Conservation (phyloP, 2,329 filamentous ascomycete species). For the Aspergillus brasiliensis region DNA sequence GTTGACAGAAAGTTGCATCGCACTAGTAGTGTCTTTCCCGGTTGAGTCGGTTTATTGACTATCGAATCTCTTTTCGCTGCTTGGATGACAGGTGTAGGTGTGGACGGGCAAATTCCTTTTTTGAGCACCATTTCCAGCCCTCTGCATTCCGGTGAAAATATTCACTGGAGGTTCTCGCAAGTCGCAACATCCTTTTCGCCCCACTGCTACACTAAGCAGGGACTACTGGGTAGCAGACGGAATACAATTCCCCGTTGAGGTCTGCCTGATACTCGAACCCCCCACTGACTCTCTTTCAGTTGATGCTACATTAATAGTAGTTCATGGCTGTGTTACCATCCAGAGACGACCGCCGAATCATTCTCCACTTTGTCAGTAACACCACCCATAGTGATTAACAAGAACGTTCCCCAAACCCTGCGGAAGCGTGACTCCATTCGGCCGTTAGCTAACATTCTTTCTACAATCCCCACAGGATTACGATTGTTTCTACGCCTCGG, state of each 20-base stretch:
- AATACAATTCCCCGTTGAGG: no score
- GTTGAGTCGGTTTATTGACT: no score
- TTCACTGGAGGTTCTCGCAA: no score
- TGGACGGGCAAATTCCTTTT: no score
- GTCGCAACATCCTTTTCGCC: neutral
- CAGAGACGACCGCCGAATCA: constrained; percentile 65
- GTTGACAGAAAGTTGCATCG: neutral
- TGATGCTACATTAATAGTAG: neutral
- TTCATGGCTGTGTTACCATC: constrained; percentile 26
- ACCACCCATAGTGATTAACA: no score
- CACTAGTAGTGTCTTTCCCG: no score
- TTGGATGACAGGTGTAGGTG: no score
- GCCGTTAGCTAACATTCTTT: neutral
- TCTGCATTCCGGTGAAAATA: no score
- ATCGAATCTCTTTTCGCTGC: no score
- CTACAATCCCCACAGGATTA: constrained; percentile 41
- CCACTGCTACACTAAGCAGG: neutral
- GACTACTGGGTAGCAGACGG: neutral
- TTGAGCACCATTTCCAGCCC: no score
- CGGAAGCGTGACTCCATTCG: neutral
- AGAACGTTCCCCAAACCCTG: neutral
- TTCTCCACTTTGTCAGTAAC: constrained; percentile 75
- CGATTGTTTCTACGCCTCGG: constrained; percentile 88
- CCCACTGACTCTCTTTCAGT: neutral
- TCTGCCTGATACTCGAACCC: neutral